A percentile compares a stretch with the other conserved stretches of the same genome.
phyloP scores from a whole-genome alignment of 352 stramenopile genomes.

The Phytophthora parvispora region DNA sequence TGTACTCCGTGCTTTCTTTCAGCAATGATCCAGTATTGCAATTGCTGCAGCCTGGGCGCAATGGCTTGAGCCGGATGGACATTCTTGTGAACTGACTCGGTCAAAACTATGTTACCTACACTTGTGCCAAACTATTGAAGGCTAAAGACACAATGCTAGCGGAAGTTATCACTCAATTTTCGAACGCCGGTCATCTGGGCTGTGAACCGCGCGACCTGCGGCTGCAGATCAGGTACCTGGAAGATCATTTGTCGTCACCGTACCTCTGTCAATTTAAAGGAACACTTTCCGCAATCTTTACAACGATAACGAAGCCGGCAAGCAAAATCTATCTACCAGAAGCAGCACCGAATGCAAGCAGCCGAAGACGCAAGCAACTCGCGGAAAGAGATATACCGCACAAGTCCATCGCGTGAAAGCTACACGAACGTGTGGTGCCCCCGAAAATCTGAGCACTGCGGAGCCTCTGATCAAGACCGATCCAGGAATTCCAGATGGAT shows the following conservation, averaged over 20 bases:
- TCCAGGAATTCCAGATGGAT: neutral
- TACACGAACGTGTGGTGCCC: too few species aligned
- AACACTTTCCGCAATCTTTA: neutral
- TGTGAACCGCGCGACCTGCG: neutral
- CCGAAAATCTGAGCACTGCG: too few species aligned
- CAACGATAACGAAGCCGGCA: neutral
- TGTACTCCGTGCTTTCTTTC: neutral
- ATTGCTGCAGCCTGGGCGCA: neutral
- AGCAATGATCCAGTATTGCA: neutral
- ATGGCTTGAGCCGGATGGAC: neutral
- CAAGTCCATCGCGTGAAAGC: neutral
- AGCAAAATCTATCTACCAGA: neutral
- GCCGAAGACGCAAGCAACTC: neutral
- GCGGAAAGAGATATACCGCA: neutral
- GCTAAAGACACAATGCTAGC: neutral
- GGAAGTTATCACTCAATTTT: neutral
- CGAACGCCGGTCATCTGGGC: too few species aligned
- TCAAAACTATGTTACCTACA: neutral
- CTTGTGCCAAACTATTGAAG: neutral
- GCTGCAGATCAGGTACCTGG: neutral
- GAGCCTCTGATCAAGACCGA: neutral
- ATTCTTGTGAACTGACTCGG: neutral
- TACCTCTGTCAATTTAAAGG: neutral
- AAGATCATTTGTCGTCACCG: neutral
- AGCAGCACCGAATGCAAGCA: neutral